phyloP scores from a whole-genome alignment of 495 filamentous ascomycete species.

The Aspergillus steynii region DNA sequence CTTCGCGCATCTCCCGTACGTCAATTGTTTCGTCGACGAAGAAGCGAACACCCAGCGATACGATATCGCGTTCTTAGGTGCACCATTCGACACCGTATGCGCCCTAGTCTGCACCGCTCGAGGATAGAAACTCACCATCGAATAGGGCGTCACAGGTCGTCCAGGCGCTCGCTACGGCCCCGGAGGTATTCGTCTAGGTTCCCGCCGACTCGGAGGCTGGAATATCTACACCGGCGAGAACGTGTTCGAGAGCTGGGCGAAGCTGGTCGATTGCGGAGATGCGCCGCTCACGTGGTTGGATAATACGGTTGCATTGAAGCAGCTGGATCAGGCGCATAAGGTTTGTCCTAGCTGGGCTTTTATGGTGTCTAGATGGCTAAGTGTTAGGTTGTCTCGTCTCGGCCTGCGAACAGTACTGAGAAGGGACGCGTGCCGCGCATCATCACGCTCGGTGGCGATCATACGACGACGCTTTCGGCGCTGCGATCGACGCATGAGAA shows the following conservation, averaged over 20 bases:
- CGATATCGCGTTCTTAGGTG: slow-evolving; percentile 41
- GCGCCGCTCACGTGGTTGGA: slow-evolving; percentile 52
- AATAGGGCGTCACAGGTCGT: slow-evolving; percentile 40
- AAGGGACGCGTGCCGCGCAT: slow-evolving; percentile 39
- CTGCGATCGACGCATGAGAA: slow-evolving; percentile 43
- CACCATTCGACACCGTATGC: slow-evolving; percentile 51
- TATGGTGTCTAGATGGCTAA: not conserved
- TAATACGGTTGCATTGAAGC: slow-evolving; percentile 52
- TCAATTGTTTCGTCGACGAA: slow-evolving; percentile 36
- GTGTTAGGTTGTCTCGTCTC: slow-evolving; percentile 26
- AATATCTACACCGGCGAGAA: slow-evolving; percentile 49
- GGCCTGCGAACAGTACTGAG: slow-evolving; percentile 20
- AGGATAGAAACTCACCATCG: not conserved
- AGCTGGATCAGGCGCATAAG: slow-evolving; percentile 48
- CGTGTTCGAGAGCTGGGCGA: slow-evolving; percentile 45
- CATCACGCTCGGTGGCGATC: slow-evolving; percentile 52
- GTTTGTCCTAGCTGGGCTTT: slow-evolving; percentile 14
- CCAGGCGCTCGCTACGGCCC: slow-evolving; percentile 55
- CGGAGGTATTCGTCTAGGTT: slow-evolving; percentile 48
- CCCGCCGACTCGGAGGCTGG: slow-evolving; percentile 42
- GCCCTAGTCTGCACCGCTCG: not conserved
- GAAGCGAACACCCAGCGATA: slow-evolving; percentile 15
- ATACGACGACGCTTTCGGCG: slow-evolving; percentile 52
- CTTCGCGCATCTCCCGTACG: slow-evolving; percentile 50
- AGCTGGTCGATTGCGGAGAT: slow-evolving; percentile 54